Percentiles rank a stretch among this genome's conserved stretches.
These are phyloP conservation scores for Calophaca sinica DNA, from an alignment of 306 rosid genomes.

Conservation along the genomic window DNA sequence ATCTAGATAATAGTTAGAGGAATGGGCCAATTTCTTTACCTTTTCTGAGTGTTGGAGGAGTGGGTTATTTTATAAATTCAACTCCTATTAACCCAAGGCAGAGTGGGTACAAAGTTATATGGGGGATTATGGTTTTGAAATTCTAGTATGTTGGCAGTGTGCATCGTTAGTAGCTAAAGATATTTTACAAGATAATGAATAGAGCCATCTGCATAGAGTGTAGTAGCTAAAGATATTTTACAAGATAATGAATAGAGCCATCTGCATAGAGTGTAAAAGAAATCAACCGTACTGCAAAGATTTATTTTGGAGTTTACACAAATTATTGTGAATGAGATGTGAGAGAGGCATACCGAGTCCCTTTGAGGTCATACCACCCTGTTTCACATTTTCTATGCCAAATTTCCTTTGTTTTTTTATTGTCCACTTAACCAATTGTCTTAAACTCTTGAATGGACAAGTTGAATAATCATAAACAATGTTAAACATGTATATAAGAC, in stretches of 20 bases:
- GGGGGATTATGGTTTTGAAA: neutral
- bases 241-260: neutral
- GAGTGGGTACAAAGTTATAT: neutral
- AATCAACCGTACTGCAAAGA: constrained; percentile 5
- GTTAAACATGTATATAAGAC: constrained; percentile 2
- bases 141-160: too few relatives aligned
- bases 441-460: neutral
- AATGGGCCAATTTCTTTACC: neutral
- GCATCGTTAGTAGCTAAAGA: constrained; percentile 5
- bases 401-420: constrained; percentile 7
- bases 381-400: constrained; percentile 18
- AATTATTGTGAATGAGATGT: neutral
- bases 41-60: constrained; percentile 31
- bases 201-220: neutral
- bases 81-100: neutral
- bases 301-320: neutral
- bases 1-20: constrained; percentile 1
- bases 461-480: constrained; percentile 30
- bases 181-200: constrained; percentile 17
- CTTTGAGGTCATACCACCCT: neutral
- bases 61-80: neutral
- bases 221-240: constrained; percentile 25
- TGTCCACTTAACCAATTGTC: neutral
- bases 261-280: constrained; percentile 5
- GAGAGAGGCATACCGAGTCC: constrained; percentile 3